These are phyloP conservation scores for Rhizopogon rudus DNA, from an alignment of 768 basidiomycete species.

Conservation along the genomic window DNA sequence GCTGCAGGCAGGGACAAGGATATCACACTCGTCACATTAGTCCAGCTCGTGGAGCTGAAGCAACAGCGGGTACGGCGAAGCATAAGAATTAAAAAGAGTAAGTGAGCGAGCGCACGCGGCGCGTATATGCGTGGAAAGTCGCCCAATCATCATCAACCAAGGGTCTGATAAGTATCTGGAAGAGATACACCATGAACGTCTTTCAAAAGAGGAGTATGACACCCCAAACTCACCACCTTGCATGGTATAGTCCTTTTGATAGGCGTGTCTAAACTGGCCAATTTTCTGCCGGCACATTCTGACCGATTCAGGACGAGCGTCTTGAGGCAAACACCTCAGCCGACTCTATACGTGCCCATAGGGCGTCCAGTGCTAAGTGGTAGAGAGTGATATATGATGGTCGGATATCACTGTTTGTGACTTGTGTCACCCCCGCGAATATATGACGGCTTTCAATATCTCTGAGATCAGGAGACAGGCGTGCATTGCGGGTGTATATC, in stretches of 20 bases:
- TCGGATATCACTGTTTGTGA: neutral
- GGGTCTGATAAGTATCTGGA: neutral
- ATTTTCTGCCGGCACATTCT: too few relatives aligned
- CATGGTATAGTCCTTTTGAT: too few relatives aligned
- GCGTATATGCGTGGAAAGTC: too few relatives aligned
- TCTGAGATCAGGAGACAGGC: neutral
- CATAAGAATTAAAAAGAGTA: neutral
- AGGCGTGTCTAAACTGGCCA: too few relatives aligned
- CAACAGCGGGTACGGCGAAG: neutral
- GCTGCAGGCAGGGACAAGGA: neutral
- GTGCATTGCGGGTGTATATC: neutral
- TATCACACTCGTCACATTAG: neutral
- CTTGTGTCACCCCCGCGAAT: neutral
- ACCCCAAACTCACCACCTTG: neutral
- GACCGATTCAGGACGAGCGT: neutral
- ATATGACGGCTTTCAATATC: neutral
- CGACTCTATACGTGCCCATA: neutral
- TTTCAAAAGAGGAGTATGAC: neutral
- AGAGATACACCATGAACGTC: neutral
- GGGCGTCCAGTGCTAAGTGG: neutral
- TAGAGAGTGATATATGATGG: neutral
- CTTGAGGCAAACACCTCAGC: neutral
- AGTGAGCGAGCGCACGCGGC: neutral
- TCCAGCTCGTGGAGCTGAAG: neutral
- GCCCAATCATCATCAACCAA: neutral